Conservation (phyloP, 257 asterid species). For the Solanum pimpinellifolium region DNA sequence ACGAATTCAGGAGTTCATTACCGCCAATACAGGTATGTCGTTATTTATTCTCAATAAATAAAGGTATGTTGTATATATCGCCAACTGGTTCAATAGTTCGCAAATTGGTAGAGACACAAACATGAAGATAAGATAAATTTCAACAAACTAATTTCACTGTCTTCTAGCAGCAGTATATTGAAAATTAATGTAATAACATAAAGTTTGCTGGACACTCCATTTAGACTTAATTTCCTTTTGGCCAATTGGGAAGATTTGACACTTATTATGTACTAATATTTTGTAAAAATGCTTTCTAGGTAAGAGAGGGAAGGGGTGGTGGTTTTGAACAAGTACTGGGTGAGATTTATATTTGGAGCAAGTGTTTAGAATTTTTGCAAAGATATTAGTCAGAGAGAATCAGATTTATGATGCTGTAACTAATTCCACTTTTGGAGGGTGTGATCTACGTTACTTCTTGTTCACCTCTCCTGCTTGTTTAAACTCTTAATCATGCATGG, state of each 20-base stretch:
- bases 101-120: neutral
- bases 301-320: neutral
- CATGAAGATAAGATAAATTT: neutral
- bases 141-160: neutral
- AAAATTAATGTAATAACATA: neutral
- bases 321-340: neutral
- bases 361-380: neutral
- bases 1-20: constrained; percentile 28
- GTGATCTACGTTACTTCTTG: neutral
- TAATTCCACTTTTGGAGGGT: neutral
- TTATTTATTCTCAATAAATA: neutral
- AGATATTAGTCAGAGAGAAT: neutral
- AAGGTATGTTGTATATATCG: constrained; percentile 31
- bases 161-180: neutral
- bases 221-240: neutral
- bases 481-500: neutral
- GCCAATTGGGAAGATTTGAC: neutral
- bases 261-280: neutral
- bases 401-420: neutral
- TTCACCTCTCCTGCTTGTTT: neutral
- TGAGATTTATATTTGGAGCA: neutral
- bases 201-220: neutral
- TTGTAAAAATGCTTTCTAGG: neutral
- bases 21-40: constrained; percentile 42
- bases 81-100: neutral